Evolutionary conservation across 306 rosid species (phyloP), one percentile per base, ranked within the genome.

Genomic region (Malus sylvestris): DNA sequence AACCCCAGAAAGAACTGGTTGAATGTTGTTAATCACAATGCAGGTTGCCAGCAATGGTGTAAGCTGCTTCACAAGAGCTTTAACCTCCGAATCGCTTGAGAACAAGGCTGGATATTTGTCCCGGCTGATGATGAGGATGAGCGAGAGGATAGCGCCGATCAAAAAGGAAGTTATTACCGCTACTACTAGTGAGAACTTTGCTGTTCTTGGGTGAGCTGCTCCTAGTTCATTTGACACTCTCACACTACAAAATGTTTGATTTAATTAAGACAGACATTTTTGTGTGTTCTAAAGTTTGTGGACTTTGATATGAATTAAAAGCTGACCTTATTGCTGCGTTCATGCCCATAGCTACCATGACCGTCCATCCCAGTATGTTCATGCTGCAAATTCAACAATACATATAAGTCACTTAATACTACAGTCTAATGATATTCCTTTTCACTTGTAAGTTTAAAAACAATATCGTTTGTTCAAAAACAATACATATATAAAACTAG

Each of bases 221-320:
- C 98, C 98, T n/a, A 93, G 62, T 82, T 93, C 98, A 70, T 93
- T 93, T 8, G 98, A 93, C 25, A 93, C 93, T 65, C 98, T 84
- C 82, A 93, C 98, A 55, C 98, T 93, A 87, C 84, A 53, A 33
- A 67, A 60, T 23, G 13, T 51, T n/a, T 1, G 18, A 51, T 53
- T 63, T 49, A 35, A 63, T 22, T 44, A 18, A 8, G 58, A 32
- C 25, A 13, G 46, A n/a, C 45, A 76, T 46, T 18, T 69, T 69
- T 69, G 2, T 33, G 3, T 4, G 7, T 60, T 42, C 4, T 74
- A 57, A 55, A 35, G 33, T 25, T 62, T 4, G 25, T 7, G 4
- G 29, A 27, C 32, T 16, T 27, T 1, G 60, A 15, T 70, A 45
- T 12, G 18, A 13, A 1, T 70, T 3, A 6, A 32, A 38, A 44